Base-by-base conservation (phyloP, 2,329 filamentous ascomycete genomes). In the Pseudogymnoascus sp. region DNA sequence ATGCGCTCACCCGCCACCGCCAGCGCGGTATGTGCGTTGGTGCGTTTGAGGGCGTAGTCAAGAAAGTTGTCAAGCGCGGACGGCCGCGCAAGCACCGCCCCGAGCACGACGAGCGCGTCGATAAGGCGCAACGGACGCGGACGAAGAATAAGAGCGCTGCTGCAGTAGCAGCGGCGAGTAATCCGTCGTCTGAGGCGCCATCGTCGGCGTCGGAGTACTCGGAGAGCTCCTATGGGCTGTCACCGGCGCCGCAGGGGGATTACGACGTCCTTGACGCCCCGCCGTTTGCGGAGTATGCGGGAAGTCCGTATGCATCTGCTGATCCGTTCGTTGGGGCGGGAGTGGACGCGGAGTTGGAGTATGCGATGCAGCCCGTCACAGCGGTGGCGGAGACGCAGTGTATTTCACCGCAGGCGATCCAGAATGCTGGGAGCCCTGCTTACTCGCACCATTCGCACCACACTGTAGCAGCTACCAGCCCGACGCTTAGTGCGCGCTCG, bases 21-120 rank as follows among this genome's bases (percentile, higher is more conserved):
- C 94, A 97, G 75, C 87, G 94, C 41, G 94, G 93, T 62, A 96
- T 97, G 90, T 99, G 94, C 75, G 88, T 94, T 62, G 94, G 94
- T 62, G 93, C 92, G 4, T 95, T 97, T 69, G 91, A 96, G 66
- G 92, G 92, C 39, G 81, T 85, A 59, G 82, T 87, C 28, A 84
- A 85, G 72, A 86, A 87, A 73, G 81, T 83, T 35, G 82, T 82
- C 38, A 89, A 89, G 75, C 84, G 88, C 64, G 85, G 85, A 7
- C 78, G 85, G 16, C 85, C 85, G 5, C 80, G 84, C 65, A 88
- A 88, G 78, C 78, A 81, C 66, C 75, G 84, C 5, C 84, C 84
- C 0, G 82, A 85, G 41, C 65, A 70, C 25, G 72, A 73, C 62
- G 69, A 82, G 59, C 79, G 84, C 7, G 73, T 80, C 61, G 80